Evolutionary conservation across 306 rosid species (phyloP).

Genomic region (Myrica gale): DNA sequence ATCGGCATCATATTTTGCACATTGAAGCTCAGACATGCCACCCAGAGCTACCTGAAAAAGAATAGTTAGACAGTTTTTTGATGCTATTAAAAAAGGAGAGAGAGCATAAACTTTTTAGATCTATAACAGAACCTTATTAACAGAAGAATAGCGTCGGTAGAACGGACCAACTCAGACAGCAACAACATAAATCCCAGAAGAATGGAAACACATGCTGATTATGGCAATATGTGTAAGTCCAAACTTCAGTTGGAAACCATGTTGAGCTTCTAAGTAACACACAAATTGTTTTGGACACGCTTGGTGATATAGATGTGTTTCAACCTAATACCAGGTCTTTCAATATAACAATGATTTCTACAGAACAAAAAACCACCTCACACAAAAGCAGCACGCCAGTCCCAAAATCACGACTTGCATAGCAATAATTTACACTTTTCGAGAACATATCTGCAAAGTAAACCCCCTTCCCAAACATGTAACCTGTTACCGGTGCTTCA

Average conservation of each 20-base stretch:
- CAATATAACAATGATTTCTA: slow-evolving; percentile 7
- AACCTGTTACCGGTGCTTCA: slow-evolving; percentile 92
- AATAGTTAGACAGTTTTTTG: neutral
- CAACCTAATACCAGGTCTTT: neutral
- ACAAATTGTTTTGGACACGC: neutral
- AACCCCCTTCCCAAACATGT: slow-evolving; percentile 97
- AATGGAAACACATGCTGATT: neutral
- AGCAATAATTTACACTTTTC: slow-evolving; percentile 95
- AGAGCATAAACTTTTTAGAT: too few relatives aligned
- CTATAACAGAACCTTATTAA: neutral
- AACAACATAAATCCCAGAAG: neutral
- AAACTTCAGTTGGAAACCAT: neutral
- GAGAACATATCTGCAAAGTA: slow-evolving; percentile 99
- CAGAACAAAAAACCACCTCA: slow-evolving; percentile 63
- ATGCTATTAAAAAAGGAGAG: neutral
- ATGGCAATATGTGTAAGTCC: neutral
- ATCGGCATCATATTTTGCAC: slow-evolving; percentile 72
- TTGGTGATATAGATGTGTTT: slow-evolving; percentile 24
- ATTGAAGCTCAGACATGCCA: slow-evolving; percentile 79
- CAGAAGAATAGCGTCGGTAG: neutral
- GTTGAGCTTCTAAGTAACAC: neutral
- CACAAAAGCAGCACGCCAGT: slow-evolving; percentile 89
- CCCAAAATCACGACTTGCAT: slow-evolving; percentile 45
- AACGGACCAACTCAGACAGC: neutral
- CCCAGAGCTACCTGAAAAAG: slow-evolving; percentile 79